Evolutionary conservation across 2,329 filamentous ascomycete genomes (phyloP).

Genomic region (Beauveria rudraprayagi): DNA sequence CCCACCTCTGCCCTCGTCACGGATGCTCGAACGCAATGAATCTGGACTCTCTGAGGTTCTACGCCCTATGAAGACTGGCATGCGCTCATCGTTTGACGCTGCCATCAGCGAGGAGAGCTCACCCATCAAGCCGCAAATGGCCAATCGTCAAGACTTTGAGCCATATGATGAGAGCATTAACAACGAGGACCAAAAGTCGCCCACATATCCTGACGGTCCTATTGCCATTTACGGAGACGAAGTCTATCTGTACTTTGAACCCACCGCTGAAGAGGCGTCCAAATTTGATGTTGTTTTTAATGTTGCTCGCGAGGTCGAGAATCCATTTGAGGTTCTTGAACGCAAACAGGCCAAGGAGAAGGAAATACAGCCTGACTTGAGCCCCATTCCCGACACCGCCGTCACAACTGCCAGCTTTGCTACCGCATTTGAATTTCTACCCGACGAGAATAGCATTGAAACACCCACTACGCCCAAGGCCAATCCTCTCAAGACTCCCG

Average conservation of each 20-base stretch:
- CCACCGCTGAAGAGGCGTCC: constrained; percentile 67
- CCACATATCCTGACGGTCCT: constrained; percentile 74
- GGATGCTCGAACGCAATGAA: constrained; percentile 51
- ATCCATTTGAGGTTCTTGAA: constrained; percentile 52
- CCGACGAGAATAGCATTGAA: constrained; percentile 26
- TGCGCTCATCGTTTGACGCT: constrained; percentile 29
- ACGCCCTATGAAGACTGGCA: constrained; percentile 40
- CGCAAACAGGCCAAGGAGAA: constrained; percentile 22
- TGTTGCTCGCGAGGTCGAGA: constrained; percentile 72
- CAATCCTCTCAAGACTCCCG: constrained; percentile 46
- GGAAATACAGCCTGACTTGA: constrained; percentile 29
- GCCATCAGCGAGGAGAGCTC: constrained; percentile 48
- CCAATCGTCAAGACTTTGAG: constrained; percentile 47
- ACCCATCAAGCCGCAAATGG: constrained; percentile 53
- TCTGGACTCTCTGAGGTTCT: constrained; percentile 51
- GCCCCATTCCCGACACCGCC: constrained; percentile 44
- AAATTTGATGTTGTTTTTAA: constrained; percentile 79
- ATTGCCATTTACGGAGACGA: constrained; percentile 74
- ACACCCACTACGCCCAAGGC: constrained; percentile 52
- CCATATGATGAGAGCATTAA: constrained; percentile 59
- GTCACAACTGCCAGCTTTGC: constrained; percentile 49
- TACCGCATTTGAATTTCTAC: constrained; percentile 52
- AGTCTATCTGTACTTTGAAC: constrained; percentile 73
- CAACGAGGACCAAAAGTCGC: constrained; percentile 71
- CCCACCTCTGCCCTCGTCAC: constrained; percentile 52